These are phyloP conservation scores for Penicillium paxilli DNA, from an alignment of 495 filamentous ascomycete species.

Conservation along the genomic window DNA sequence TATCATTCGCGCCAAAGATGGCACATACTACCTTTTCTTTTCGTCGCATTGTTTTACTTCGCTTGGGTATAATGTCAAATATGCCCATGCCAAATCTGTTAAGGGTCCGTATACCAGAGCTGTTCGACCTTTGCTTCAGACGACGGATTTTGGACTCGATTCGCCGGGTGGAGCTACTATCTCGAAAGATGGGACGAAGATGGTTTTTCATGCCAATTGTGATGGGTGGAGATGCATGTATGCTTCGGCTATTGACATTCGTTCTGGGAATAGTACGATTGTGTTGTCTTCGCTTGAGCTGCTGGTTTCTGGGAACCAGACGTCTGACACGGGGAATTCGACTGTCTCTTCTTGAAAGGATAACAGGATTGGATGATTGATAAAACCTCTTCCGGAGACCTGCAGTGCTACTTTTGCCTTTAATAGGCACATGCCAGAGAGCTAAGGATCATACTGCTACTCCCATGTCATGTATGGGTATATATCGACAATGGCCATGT, in stretches of 20 bases:
- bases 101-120: constrained; percentile 46
- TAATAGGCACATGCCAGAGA: no score
- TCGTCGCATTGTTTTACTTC: constrained; percentile 56
- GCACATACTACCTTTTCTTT: constrained; percentile 60
- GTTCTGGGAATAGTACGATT: constrained; percentile 14
- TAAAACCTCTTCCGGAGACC: no score
- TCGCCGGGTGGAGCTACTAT: constrained; percentile 54
- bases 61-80: constrained; percentile 54
- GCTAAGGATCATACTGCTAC: no score
- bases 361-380: no score
- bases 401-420: no score
- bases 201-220: constrained; percentile 56
- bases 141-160: constrained; percentile 39
- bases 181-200: constrained; percentile 38
- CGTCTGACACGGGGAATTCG: not conserved
- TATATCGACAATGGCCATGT: no score
- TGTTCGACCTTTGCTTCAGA: constrained; percentile 36
- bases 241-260: constrained; percentile 28
- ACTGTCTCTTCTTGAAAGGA: not conserved
- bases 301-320: not conserved
- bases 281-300: constrained; percentile 10
- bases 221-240: constrained; percentile 35
- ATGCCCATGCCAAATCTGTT: constrained; percentile 48
- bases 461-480: no score
- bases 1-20: constrained; percentile 43